phyloP scores from a whole-genome alignment of 2,329 filamentous ascomycete species.

The Ascocoryne sarcoides region DNA sequence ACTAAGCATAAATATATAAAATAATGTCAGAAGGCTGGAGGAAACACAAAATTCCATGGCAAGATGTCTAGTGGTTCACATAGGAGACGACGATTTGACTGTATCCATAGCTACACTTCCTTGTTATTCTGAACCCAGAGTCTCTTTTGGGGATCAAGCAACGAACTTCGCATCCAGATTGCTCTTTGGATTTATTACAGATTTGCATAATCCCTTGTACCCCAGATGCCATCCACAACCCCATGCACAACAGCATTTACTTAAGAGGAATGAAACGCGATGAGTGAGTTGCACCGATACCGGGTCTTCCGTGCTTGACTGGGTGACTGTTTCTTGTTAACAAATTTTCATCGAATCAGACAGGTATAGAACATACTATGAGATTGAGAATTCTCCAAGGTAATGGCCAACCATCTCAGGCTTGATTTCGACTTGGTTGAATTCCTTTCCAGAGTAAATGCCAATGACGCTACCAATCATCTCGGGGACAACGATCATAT shows the following conservation, averaged over 20 bases:
- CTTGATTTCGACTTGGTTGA: slow-evolving; percentile 99
- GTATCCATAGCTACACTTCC: no score
- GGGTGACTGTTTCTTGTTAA: slow-evolving; percentile 72
- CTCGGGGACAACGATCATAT: slow-evolving; percentile 99
- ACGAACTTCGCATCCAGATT: no score
- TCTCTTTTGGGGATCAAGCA: no score
- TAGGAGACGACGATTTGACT: no score
- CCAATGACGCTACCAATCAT: slow-evolving; percentile 99
- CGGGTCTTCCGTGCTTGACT: slow-evolving; percentile 99
- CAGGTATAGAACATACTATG: slow-evolving; percentile 67
- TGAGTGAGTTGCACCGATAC: slow-evolving; percentile 99
- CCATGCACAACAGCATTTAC: slow-evolving; percentile 47
- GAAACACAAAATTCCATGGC: no score
- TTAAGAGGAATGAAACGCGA: slow-evolving; percentile 99
- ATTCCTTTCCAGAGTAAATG: slow-evolving; percentile 99
- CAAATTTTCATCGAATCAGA: not conserved
- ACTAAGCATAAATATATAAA: no score
- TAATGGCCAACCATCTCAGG: slow-evolving; percentile 99
- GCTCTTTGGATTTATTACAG: slow-evolving; percentile 11
- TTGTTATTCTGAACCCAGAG: no score
- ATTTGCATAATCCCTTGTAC: slow-evolving; percentile 18
- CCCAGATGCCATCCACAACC: slow-evolving; percentile 17
- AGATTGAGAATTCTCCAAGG: slow-evolving; percentile 98
- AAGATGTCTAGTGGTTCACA: no score
- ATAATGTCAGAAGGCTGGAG: no score